These are phyloP conservation scores for Mortierella sp. DNA, from an alignment of 371 early-diverging fungal genomes.

Conservation along the genomic window DNA sequence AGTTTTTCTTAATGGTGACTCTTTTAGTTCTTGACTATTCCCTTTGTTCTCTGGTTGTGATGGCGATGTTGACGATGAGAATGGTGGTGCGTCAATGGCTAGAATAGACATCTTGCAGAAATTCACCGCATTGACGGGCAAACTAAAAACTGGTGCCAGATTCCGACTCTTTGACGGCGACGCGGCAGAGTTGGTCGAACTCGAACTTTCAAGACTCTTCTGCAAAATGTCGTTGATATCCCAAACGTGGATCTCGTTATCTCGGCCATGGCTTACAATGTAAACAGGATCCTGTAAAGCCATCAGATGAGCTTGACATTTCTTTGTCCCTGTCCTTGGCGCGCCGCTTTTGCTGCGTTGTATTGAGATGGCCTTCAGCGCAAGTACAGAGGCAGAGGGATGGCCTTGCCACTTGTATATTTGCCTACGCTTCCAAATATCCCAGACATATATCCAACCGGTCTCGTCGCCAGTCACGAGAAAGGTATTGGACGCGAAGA, in stretches of 20 bases:
- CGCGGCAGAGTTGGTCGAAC: too few species aligned
- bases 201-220: neutral
- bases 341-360: neutral
- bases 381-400: conserved; percentile 29
- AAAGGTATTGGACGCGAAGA: conserved; percentile 43
- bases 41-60: neutral
- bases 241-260: conserved; percentile 54
- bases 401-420: conserved; percentile 54
- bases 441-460: conserved; percentile 54
- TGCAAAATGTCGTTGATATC: conserved; percentile 35
- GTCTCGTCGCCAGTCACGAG: conserved; percentile 43
- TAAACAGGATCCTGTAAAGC: conserved; percentile 1
- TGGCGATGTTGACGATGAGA: neutral
- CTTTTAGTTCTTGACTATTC: neutral
- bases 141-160: conserved; percentile 23
- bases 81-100: conserved; percentile 7
- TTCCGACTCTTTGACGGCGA: neutral
- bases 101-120: conserved; percentile 52
- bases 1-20: neutral
- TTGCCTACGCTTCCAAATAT: conserved; percentile 51
- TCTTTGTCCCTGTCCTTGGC: neutral
- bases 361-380: conserved; percentile 26
- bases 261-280: conserved; percentile 53
- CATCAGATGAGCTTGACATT: neutral
- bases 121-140: conserved; percentile 57